phyloP scores from a whole-genome alignment of 768 basidiomycete genomes.

The Trametes sanguinea region DNA sequence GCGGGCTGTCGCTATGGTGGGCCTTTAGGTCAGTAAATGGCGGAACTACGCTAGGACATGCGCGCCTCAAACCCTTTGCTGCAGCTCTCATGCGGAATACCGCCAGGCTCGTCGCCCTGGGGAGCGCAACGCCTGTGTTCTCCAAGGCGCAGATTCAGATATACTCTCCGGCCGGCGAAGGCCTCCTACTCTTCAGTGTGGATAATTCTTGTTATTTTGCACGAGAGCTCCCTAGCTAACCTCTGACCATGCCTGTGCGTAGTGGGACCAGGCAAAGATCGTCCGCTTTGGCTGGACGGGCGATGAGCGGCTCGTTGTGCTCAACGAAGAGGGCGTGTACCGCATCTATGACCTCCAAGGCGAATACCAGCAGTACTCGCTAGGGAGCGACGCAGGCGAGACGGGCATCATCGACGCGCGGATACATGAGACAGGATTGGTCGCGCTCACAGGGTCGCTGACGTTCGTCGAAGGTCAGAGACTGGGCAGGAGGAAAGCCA shows the following conservation, averaged over 20 bases:
- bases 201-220: slow-evolving; percentile 39
- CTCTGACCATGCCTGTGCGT: slow-evolving; percentile 8
- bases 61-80: neutral
- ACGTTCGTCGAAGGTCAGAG: slow-evolving; percentile 86
- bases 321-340: slow-evolving; percentile 93
- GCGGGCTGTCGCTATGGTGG: slow-evolving; percentile 87
- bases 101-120: slow-evolving; percentile 74
- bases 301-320: slow-evolving; percentile 79
- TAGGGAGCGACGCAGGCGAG: slow-evolving; percentile 82
- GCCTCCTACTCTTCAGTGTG: slow-evolving; percentile 70
- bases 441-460: slow-evolving; percentile 78
- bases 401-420: slow-evolving; percentile 82
- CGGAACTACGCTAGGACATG: neutral
- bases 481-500: slow-evolving; percentile 81
- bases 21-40: slow-evolving; percentile 68
- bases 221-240: neutral
- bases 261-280: slow-evolving; percentile 93
- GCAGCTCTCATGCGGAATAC: slow-evolving; percentile 87
- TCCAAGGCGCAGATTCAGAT: slow-evolving; percentile 84
- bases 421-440: slow-evolving; percentile 84
- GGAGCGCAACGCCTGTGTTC: slow-evolving; percentile 54
- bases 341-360: slow-evolving; percentile 86
- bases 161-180: slow-evolving; percentile 83
- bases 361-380: slow-evolving; percentile 82
- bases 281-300: slow-evolving; percentile 81